Evolutionary conservation across 768 basidiomycete species (phyloP), one percentile per base, ranked within the genome.

Genomic region (Cyclocybe cylindracea): DNA sequence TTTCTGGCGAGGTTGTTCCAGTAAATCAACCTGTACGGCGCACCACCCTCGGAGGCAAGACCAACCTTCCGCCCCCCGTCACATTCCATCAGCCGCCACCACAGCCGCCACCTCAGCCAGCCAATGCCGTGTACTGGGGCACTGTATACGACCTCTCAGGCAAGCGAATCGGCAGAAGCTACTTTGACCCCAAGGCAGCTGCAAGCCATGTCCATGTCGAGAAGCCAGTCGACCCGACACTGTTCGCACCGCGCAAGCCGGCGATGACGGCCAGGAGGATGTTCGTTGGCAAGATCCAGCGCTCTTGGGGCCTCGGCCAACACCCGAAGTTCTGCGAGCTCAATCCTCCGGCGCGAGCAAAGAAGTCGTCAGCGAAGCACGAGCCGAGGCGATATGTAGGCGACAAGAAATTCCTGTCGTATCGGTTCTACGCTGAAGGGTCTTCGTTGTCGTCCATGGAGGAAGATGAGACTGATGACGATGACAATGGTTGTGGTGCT

Each of bases 201-300:
- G 32, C n/a, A 10, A 19, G 16, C 33, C 39, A n/a, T n/a, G 13
- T 31, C n/a, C 39, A 34, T 24, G 19, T 46, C 29, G 45, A 41
- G 7, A 35, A 36, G 3, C 39, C 35, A 29, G 2, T 35, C 11
- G 11, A 14, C 18, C 9, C 24, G 11, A 31, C 13, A 1, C 45
- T 5, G 24, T 24, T 24, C 24, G 24, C 7, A 31, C 38, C 33
- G 16, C 32, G 33, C 13, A 38, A 32, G 6, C 13, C 36, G 8
- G 13, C 35, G n/a, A 8, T 33, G 16, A 11, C 40, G 18, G 19
- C 44, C n/a, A 32, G 34, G 10, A 39, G 58, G 24, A 50, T 42
- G 8, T 59, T 59, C 39, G 36, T 59, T 33, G 58, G 58, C 7
- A 42, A 51, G 29, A 36, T 34, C 16, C 58, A 59, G 44, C 48